Conservation (phyloP, 768 basidiomycete genomes). For the Suillus hirtellus region DNA sequence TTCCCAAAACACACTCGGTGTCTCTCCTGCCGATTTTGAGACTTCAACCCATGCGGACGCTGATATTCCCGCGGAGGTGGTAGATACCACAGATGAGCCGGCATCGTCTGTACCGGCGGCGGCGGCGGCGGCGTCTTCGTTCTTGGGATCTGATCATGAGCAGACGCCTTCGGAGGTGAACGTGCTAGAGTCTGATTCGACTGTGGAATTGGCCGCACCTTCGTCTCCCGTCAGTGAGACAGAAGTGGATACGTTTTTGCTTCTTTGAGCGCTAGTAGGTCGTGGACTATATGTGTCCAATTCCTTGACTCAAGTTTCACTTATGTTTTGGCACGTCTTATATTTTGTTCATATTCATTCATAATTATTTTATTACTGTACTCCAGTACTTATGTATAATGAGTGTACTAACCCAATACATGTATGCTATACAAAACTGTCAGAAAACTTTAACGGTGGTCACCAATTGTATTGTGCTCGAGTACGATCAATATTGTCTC, state of each 20-base stretch:
- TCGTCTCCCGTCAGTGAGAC: neutral
- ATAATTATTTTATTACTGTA: neutral
- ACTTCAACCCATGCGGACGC: neutral
- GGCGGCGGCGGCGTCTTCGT: slow-evolving; percentile 7
- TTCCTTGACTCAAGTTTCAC: neutral
- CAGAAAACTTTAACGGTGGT: neutral
- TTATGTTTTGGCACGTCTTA: neutral
- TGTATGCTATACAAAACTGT: neutral
- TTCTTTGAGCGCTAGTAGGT: slow-evolving; percentile 18
- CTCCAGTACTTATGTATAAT: neutral
- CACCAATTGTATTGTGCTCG: neutral
- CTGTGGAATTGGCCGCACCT: neutral
- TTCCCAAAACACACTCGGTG: neutral
- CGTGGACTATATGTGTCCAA: neutral
- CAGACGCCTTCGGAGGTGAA: neutral
- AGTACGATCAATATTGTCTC: too few species aligned
- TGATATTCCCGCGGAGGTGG: slow-evolving; percentile 2
- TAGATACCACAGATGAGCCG: neutral
- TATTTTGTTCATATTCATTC: neutral
- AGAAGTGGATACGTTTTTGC: slow-evolving; percentile 25
- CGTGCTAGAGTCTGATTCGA: neutral
- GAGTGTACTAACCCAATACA: neutral
- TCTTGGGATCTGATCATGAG: slow-evolving; percentile 4
- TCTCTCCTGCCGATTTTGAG: neutral
- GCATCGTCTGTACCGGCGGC: neutral